Evolutionary conservation across 2,329 filamentous ascomycete species (phyloP).

Genomic region (Verticillium longisporum): DNA sequence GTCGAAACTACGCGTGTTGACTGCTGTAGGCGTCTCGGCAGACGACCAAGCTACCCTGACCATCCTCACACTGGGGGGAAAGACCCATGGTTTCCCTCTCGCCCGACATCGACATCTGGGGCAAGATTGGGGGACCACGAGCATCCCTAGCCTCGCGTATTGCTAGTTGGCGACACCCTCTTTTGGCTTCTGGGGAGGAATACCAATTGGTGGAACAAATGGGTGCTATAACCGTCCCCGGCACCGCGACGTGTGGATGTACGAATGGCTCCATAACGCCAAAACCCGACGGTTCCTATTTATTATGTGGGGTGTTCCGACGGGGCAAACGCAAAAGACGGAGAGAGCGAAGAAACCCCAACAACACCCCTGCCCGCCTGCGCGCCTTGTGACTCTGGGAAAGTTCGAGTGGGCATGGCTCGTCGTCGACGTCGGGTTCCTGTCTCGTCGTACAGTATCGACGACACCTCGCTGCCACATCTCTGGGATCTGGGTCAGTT

Average conservation of each 20-base stretch:
- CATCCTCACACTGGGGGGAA: not conserved
- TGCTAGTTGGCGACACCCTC: not conserved
- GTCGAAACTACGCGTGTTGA: not conserved
- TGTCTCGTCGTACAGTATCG: not conserved
- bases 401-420: not conserved
- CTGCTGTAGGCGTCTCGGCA: not conserved
- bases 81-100: not conserved
- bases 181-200: not conserved
- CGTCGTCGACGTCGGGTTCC: not conserved
- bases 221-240: not conserved
- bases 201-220: not conserved
- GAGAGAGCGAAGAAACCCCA: not conserved
- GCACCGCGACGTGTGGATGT: not conserved
- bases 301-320: not conserved
- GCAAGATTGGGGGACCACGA: not conserved
- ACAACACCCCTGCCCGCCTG: not conserved
- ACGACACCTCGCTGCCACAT: not conserved
- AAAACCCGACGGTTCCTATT: not conserved
- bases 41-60: too few relatives aligned
- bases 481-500: not conserved
- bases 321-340: not conserved
- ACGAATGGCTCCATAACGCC: not conserved
- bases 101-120: not conserved
- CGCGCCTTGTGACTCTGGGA: not conserved
- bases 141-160: not conserved